A percentile compares a stretch with the other conserved stretches of the same genome.
Evolutionary conservation across 2,329 filamentous ascomycete species (phyloP).

Genomic region (Sclerotinia minor): DNA sequence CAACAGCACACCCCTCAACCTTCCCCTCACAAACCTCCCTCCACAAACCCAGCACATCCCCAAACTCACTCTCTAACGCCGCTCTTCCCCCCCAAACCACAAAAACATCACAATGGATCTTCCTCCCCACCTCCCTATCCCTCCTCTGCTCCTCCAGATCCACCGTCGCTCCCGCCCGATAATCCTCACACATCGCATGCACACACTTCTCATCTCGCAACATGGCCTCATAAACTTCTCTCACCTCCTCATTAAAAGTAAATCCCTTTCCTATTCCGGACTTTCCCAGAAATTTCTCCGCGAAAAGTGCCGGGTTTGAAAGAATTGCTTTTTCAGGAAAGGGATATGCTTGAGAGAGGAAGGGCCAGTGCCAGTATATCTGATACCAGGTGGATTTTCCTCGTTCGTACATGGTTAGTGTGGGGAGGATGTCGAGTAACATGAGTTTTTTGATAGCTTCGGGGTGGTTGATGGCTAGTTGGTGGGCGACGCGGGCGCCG

Average conservation of each 20-base stretch:
- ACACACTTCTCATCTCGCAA: conserved; percentile 45
- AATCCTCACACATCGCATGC: conserved; percentile 56
- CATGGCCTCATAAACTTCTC: conserved; percentile 30
- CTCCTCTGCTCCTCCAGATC: conserved; percentile 53
- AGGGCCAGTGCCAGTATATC: conserved; percentile 60
- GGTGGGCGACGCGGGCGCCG: conserved; percentile 56
- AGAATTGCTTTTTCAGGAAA: conserved; percentile 52
- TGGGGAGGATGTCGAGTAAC: conserved; percentile 56
- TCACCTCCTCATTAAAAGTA: conserved; percentile 29
- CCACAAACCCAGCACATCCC: conserved; percentile 53
- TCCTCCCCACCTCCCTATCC: conserved; percentile 47
- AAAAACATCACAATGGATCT: conserved; percentile 49
- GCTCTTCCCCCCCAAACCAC: conserved; percentile 54
- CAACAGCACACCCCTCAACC: conserved; percentile 47
- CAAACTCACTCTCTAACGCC: conserved; percentile 51
- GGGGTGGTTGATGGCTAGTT: conserved; percentile 51
- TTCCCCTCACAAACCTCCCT: conserved; percentile 45
- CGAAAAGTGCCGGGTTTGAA: conserved; percentile 44
- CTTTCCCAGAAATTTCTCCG: conserved; percentile 43
- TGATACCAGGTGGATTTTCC: conserved; percentile 48
- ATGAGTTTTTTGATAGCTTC: conserved; percentile 43
- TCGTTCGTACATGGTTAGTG: conserved; percentile 53
- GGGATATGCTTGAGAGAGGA: conserved; percentile 54
- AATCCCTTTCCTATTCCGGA: conserved; percentile 25
- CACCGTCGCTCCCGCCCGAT: conserved; percentile 52